phyloP scores from a whole-genome alignment of 805 yeast genomes.

The Torulaspora gathmanii region DNA sequence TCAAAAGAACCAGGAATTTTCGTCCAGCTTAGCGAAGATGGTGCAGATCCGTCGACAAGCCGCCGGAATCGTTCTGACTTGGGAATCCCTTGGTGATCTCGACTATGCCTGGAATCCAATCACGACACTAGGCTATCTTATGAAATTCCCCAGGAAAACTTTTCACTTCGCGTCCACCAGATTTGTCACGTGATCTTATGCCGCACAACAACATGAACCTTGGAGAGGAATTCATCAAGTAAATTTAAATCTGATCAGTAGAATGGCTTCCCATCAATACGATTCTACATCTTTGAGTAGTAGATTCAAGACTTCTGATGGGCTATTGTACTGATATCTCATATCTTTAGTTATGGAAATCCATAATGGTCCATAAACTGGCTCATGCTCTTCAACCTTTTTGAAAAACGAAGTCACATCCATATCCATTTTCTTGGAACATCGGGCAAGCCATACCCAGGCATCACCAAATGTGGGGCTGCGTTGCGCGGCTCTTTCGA shows the following conservation, averaged over 20 bases:
- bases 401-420: conserved; percentile 5
- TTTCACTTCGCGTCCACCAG: conserved; percentile 6
- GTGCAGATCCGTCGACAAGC: conserved; percentile 1
- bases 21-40: background rate
- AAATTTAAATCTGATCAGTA: too few relatives aligned
- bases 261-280: too few relatives aligned
- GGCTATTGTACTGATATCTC: conserved; percentile 40
- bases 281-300: background rate
- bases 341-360: conserved; percentile 45
- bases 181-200: background rate
- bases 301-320: conserved; percentile 39
- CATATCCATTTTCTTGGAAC: conserved; percentile 35
- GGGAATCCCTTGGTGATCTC: background rate
- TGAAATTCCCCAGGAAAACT: conserved; percentile 27
- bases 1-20: background rate
- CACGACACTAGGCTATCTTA: background rate
- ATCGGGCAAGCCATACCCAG: conserved; percentile 63
- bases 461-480: conserved; percentile 65
- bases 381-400: conserved; percentile 44
- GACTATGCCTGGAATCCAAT: background rate
- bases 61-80: background rate
- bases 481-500: conserved; percentile 58
- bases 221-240: too few relatives aligned
- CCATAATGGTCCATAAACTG: conserved; percentile 64
- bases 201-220: too few relatives aligned